Evolutionary conservation across 164 flowering plant species (phyloP), one percentile per base, ranked within the genome.

Genomic region (Berberis thunbergii): DNA sequence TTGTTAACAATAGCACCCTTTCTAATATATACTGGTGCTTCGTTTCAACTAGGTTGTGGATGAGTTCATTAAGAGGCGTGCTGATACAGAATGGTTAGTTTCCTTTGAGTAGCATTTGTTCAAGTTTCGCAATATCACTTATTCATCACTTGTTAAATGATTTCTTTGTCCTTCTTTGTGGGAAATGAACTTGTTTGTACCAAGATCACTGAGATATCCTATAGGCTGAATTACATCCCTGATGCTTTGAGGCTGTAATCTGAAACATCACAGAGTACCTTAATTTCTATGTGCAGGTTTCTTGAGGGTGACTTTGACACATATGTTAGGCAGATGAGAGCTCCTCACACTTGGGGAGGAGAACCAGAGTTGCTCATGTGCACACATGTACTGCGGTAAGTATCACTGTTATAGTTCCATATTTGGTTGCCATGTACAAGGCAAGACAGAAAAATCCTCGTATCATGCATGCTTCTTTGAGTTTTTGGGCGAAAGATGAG

Each of bases 321-420:
- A 7, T 87, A 89, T 64, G 80, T 84, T 52, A 61, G 45, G 45
- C 83, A 80, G 68, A 87, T 89, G 82, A 67, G 84, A 62, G 78
- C 78, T 64, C 80, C 89, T 43, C 86, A 83, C 48, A 69, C 72
- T 5, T 89, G 96, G 96, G 96, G 91, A 72, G 96, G 96, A 67
- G 96, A 89, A 70, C 96, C 94, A 54, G 96, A 89, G 80, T 72
- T 89, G 70, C 84, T 89, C 40, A 89, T 89, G 96, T 73, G 86
- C 55, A 83, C 91, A 4, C 87, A 86, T 73, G 94, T 87, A 11
- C 79, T 89, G 44, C 71, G 73, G 96, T 89, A 69, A 63, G 81
- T 73, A 44, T n/a, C 40, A 11, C 3, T 10, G 56, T 49, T 9
- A 4, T 50, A 4, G 2, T 9, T 50, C 8, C 1, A 50, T 8